A percentile compares a stretch with the other conserved stretches of the same genome.
phyloP scores from a whole-genome alignment of 495 filamentous ascomycete genomes.

The Podospora bellae-mahoneyi region DNA sequence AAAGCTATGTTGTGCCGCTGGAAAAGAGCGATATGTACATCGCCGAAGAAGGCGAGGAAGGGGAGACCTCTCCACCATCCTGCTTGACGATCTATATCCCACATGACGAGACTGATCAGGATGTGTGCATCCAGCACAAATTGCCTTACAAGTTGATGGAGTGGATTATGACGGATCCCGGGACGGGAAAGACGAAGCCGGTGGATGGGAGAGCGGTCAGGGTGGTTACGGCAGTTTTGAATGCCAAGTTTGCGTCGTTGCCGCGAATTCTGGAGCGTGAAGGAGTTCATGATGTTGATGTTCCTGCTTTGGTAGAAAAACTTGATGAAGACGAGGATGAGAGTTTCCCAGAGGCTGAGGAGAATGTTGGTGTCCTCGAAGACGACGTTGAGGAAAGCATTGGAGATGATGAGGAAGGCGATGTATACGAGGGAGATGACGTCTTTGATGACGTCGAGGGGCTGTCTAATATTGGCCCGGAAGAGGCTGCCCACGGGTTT shows the following conservation, averaged over 20 bases:
- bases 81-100: slow-evolving; percentile 39
- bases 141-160: slow-evolving; percentile 35
- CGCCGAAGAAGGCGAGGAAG: slow-evolving; percentile 18
- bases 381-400: too few relatives aligned
- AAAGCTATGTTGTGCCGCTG: slow-evolving; percentile 23
- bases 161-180: slow-evolving; percentile 36
- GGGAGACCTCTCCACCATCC: not conserved
- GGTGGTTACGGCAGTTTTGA: not conserved
- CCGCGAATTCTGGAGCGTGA: not conserved
- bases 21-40: slow-evolving; percentile 34
- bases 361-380: too few relatives aligned
- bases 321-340: too few relatives aligned
- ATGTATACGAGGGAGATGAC: too few relatives aligned
- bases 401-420: too few relatives aligned
- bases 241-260: not conserved
- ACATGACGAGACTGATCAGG: slow-evolving; percentile 28
- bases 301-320: not conserved
- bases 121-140: slow-evolving; percentile 31
- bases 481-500: too few relatives aligned
- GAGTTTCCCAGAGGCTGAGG: too few relatives aligned
- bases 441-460: too few relatives aligned
- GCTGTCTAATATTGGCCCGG: too few relatives aligned
- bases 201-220: not conserved
- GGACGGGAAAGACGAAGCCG: not conserved
- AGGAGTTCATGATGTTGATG: slow-evolving; percentile 2